These are phyloP conservation scores for Termitomyces sp. DNA, from an alignment of 768 basidiomycete genomes.

Conservation along the genomic window DNA sequence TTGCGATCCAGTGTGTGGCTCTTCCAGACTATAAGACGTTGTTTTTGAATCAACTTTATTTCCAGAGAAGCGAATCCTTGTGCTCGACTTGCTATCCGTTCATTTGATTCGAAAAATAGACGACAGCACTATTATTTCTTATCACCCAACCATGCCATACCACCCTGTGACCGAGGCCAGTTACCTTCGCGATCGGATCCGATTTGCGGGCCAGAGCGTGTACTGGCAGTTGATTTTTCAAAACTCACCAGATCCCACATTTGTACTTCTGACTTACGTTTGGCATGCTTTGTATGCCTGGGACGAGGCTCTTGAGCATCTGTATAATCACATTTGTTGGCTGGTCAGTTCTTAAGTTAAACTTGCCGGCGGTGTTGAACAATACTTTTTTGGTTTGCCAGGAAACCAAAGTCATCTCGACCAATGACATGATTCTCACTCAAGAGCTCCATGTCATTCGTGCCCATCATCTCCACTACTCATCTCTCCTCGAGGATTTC, in stretches of 20 bases:
- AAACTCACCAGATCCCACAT: constrained; percentile 18
- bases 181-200: constrained; percentile 41
- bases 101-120: constrained; percentile 40
- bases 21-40: not conserved
- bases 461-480: constrained; percentile 47
- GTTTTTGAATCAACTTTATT: not conserved
- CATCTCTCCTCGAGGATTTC: constrained; percentile 42
- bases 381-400: constrained; percentile 12
- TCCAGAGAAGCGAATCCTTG: constrained; percentile 26
- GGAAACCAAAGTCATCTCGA: constrained; percentile 42
- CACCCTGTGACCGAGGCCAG: constrained; percentile 34
- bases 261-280: constrained; percentile 20
- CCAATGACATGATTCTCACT: constrained; percentile 36
- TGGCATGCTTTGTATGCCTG: constrained; percentile 24
- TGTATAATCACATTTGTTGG: constrained; percentile 20
- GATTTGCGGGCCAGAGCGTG: constrained; percentile 34
- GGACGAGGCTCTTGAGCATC: constrained; percentile 21
- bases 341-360: constrained; percentile 9
- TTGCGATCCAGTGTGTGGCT: constrained; percentile 25
- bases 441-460: constrained; percentile 47
- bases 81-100: constrained; percentile 42
- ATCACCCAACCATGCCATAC: constrained; percentile 32
- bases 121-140: constrained; percentile 46
- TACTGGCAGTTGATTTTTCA: constrained; percentile 23
- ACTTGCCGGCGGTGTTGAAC: not conserved